A percentile compares a stretch with the other conserved stretches of the same genome.
Evolutionary conservation across 2,329 filamentous ascomycete species (phyloP).

Genomic region (Coleophoma crateriformis): DNA sequence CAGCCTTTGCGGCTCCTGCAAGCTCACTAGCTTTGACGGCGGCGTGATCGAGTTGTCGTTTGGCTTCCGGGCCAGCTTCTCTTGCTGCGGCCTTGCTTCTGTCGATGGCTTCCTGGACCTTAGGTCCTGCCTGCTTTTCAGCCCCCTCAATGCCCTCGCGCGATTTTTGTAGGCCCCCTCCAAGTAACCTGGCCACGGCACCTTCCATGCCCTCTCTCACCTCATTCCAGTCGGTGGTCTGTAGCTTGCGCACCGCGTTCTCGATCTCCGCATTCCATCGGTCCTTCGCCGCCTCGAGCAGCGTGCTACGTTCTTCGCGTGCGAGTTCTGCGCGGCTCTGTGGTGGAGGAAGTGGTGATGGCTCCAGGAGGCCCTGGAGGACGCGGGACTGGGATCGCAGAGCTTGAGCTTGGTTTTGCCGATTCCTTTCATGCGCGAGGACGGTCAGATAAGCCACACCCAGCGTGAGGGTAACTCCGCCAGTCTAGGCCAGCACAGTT

Average conservation of each 20-base stretch:
- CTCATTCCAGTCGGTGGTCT: conserved; percentile 60
- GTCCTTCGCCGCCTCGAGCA: conserved; percentile 67
- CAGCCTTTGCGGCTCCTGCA: conserved; percentile 24
- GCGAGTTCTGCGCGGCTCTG: conserved; percentile 46
- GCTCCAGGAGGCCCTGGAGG: conserved; percentile 46
- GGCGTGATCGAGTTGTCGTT: conserved; percentile 15
- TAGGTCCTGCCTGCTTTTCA: conserved; percentile 26
- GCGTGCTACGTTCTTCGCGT: conserved; percentile 44
- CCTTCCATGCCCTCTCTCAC: conserved; percentile 54
- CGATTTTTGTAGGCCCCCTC: conserved; percentile 20
- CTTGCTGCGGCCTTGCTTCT: conserved; percentile 30
- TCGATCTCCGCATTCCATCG: conserved; percentile 73
- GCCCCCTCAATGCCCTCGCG: conserved; percentile 21
- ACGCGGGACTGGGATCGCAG: conserved; percentile 52
- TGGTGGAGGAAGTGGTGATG: conserved; percentile 39
- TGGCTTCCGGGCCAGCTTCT: conserved; percentile 12
- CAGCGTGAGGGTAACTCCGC: conserved; percentile 71
- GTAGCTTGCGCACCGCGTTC: conserved; percentile 58
- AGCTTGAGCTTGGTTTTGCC: conserved; percentile 50
- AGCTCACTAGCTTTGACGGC: conserved; percentile 17
- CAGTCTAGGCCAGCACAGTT: conserved; percentile 45
- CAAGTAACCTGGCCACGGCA: conserved; percentile 34
- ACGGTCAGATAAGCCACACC: conserved; percentile 68
- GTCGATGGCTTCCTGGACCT: conserved; percentile 29
- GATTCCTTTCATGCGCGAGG: conserved; percentile 63